phyloP scores from a whole-genome alignment of 164 flowering plant species.

The Platanus orientalis region DNA sequence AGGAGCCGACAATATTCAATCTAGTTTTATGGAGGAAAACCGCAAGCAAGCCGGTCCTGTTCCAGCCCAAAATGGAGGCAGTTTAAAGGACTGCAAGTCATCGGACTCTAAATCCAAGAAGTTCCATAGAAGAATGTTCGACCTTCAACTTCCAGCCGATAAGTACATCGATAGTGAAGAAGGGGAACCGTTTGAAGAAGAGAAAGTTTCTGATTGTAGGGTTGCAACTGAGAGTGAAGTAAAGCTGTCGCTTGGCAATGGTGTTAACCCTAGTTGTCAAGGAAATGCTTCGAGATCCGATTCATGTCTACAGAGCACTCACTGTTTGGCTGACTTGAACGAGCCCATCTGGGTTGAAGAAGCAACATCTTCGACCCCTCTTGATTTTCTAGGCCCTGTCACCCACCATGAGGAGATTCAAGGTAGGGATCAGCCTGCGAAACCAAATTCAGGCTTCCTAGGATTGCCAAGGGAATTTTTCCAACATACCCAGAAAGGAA shows the following conservation, averaged over 20 bases:
- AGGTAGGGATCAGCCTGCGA: conserved; percentile 14
- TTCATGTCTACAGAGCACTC: conserved; percentile 19
- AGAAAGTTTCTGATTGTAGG: conserved; percentile 25
- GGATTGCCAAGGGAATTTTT: conserved; percentile 21
- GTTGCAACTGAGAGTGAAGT: conserved; percentile 23
- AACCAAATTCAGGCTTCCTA: conserved; percentile 15
- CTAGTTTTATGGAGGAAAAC: conserved; percentile 45
- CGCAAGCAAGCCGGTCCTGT: conserved; percentile 24
- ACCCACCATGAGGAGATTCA: conserved; percentile 21
- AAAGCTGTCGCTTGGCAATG: conserved; percentile 28
- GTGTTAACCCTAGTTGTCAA: conserved; percentile 18
- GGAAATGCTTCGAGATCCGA: conserved; percentile 30
- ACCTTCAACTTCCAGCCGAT: conserved; percentile 88
- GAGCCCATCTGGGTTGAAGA: conserved; percentile 66
- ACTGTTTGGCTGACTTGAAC: conserved; percentile 66
- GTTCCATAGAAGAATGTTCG: conserved; percentile 57
- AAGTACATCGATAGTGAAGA: conserved; percentile 71
- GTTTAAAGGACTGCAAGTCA: conserved; percentile 37
- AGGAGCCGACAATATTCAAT: conserved; percentile 38
- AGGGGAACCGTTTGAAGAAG: conserved; percentile 30
- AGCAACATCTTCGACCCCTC: conserved; percentile 27
- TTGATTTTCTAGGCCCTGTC: conserved; percentile 27
- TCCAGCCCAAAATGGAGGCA: conserved; percentile 39
- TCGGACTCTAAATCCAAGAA: conserved; percentile 56
- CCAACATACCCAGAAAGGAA: conserved; percentile 17